Percentiles rank a stretch among this genome's conserved stretches.
phyloP scores from a whole-genome alignment of 805 yeast species.

The Ascoidea asiatica region DNA sequence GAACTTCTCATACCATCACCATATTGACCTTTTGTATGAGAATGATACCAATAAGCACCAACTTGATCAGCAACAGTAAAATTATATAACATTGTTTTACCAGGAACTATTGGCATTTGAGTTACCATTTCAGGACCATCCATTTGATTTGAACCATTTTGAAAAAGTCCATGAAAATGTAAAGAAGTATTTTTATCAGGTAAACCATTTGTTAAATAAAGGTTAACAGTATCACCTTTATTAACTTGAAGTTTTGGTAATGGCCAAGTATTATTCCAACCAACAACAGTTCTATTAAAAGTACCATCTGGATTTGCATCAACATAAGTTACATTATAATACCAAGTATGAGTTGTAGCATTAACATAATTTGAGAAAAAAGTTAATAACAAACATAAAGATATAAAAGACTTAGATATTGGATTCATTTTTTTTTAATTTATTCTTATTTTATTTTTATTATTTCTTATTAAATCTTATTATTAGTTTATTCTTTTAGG shows the following conservation, averaged over 20 bases:
- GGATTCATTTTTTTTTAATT: too few relatives aligned
- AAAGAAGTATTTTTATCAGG: constrained; percentile 54
- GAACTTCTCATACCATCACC: constrained; percentile 87
- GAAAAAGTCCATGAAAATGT: constrained; percentile 91
- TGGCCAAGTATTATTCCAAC: constrained; percentile 49
- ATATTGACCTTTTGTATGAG: constrained; percentile 81
- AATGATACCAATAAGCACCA: constrained; percentile 96
- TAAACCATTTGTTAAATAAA: constrained; percentile 68
- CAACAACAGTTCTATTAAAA: constrained; percentile 25
- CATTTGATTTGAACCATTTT: constrained; percentile 55
- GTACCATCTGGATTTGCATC: constrained; percentile 26
- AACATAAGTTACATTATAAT: constrained; percentile 8
- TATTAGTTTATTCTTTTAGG: too few relatives aligned
- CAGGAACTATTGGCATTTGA: constrained; percentile 88
- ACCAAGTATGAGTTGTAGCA: constrained; percentile 9
- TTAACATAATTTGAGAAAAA: constrained; percentile 1
- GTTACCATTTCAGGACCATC: constrained; percentile 86
- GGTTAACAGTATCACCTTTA: constrained; percentile 66
- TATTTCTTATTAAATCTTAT: too few relatives aligned
- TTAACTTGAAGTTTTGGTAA: constrained; percentile 72
- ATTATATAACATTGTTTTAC: constrained; percentile 63
- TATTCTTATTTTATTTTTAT: too few relatives aligned
- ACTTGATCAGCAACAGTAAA: constrained; percentile 72
- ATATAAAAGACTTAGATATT: too few relatives aligned
- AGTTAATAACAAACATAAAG: too few relatives aligned